A percentile compares a stretch with the other conserved stretches of the same genome.
These are phyloP conservation scores for Scytalidium sp. DNA, from an alignment of 2,329 filamentous ascomycete genomes.

Conservation along the genomic window DNA sequence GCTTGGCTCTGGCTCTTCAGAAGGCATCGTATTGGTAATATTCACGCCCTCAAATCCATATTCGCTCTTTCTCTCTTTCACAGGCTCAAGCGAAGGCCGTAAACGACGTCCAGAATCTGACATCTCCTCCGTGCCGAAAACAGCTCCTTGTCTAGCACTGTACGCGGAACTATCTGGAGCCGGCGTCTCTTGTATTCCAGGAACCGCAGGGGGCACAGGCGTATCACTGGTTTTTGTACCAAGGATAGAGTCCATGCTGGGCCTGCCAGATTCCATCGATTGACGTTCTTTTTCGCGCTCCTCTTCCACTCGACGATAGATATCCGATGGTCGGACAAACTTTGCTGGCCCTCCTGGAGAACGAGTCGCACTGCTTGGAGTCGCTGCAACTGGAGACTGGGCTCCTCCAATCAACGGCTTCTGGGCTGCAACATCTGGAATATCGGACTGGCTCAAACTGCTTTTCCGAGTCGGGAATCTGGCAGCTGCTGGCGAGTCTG, in stretches of 20 bases:
- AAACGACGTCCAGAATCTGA: slow-evolving; percentile 33
- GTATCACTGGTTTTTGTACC: slow-evolving; percentile 24
- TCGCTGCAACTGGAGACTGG: slow-evolving; percentile 26
- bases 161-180: slow-evolving; percentile 20
- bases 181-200: slow-evolving; percentile 16
- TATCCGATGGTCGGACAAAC: slow-evolving; percentile 72
- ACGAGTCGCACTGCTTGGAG: slow-evolving; percentile 29
- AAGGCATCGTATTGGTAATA: slow-evolving; percentile 12
- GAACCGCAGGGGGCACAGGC: slow-evolving; percentile 14
- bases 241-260: slow-evolving; percentile 51
- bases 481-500: slow-evolving; percentile 28
- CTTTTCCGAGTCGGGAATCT: slow-evolving; percentile 60
- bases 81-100: slow-evolving; percentile 46
- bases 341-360: slow-evolving; percentile 45
- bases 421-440: slow-evolving; percentile 17
- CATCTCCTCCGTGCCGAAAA: slow-evolving; percentile 28
- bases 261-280: slow-evolving; percentile 54
- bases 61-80: slow-evolving; percentile 57
- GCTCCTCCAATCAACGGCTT: slow-evolving; percentile 32
- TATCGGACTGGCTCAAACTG: slow-evolving; percentile 50
- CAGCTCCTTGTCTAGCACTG: slow-evolving; percentile 11
- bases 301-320: slow-evolving; percentile 70
- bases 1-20: slow-evolving; percentile 4
- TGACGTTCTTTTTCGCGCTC: slow-evolving; percentile 56
- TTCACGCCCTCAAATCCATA: slow-evolving; percentile 48